These are phyloP conservation scores for Fusarium sp. DNA, from an alignment of 2,329 filamentous ascomycete genomes.

Conservation along the genomic window DNA sequence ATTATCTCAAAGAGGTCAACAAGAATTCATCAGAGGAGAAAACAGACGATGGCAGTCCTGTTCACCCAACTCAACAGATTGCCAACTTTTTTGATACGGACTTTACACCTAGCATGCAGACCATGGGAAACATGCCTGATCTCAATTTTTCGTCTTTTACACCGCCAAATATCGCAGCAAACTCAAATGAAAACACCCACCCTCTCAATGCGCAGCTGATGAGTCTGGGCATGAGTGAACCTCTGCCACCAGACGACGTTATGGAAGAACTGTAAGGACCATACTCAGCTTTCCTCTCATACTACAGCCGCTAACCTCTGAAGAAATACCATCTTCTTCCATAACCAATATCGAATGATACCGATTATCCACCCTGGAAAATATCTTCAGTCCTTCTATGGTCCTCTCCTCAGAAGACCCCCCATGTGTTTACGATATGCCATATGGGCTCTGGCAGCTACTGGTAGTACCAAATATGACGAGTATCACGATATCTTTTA, in stretches of 20 bases:
- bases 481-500: constrained; percentile 84
- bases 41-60: constrained; percentile 46
- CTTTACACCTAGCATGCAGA: constrained; percentile 14
- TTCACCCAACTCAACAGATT: constrained; percentile 32
- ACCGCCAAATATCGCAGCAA: constrained; percentile 23
- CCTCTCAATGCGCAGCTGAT: constrained; percentile 67
- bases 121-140: constrained; percentile 10
- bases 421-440: constrained; percentile 87
- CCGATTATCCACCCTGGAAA: constrained; percentile 84
- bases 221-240: constrained; percentile 83
- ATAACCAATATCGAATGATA: constrained; percentile 76
- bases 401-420: constrained; percentile 79
- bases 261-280: constrained; percentile 81
- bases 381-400: constrained; percentile 81
- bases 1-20: constrained; percentile 76
- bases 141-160: constrained; percentile 33
- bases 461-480: constrained; percentile 78
- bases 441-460: constrained; percentile 86
- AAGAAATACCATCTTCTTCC: constrained; percentile 82
- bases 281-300: neutral
- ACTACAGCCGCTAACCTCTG: constrained; percentile 7
- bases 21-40: constrained; percentile 49
- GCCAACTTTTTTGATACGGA: constrained; percentile 23
- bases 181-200: constrained; percentile 19
- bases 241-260: constrained; percentile 81